Base-by-base conservation (phyloP, 1,139 yeast genomes). In the Scheffersomyces cryptocercus region DNA sequence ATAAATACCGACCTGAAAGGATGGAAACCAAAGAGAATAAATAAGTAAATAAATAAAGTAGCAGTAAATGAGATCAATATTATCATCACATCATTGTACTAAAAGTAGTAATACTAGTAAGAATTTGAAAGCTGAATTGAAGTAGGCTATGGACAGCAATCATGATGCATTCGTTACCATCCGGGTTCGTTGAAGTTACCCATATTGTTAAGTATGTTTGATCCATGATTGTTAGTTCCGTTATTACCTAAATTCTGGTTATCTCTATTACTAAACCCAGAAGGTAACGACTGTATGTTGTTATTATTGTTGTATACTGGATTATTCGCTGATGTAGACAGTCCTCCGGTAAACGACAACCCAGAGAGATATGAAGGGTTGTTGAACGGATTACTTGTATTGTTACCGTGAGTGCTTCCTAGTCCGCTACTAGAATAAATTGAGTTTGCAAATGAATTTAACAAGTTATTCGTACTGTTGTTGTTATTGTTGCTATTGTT, bases 141-240 rank as follows among this genome's bases (percentile, higher is more conserved):
- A 20, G 26, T 20, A 5, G 20, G 20, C 20, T 16, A 4, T 16
- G 20, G 20, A 2, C 20, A 6, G 7, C 26, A 20, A 20, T 7
- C 8, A 20, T 6, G 3, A 6, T 20, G 7, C 1, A 20, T 16
- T 6, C 26, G 5, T 41, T 41, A 46, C 49, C 49, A 46, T 9
- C 47, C 49, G 4, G 43, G 35, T 34, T 46, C 49, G 29, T 26
- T 45, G 40, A 44, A 46, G 16, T 35, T 40, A 14, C 43, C 46
- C 16, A 46, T 39, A 31, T 46, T 43, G 36, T 44, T 44, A 28
- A 45, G 45, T 10, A 46, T 28, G 29, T 40, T 42, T 20, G 26
- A 20, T 20, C 26, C 26, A 20, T 20, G 26, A 20, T 20, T 20
- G 8, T 6, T 20, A 2, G 26, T 5, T 20, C 26, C 26, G 31